Evolutionary conservation across 78 protist species (phyloP).

Genomic region (Bigelowiella natans): DNA sequence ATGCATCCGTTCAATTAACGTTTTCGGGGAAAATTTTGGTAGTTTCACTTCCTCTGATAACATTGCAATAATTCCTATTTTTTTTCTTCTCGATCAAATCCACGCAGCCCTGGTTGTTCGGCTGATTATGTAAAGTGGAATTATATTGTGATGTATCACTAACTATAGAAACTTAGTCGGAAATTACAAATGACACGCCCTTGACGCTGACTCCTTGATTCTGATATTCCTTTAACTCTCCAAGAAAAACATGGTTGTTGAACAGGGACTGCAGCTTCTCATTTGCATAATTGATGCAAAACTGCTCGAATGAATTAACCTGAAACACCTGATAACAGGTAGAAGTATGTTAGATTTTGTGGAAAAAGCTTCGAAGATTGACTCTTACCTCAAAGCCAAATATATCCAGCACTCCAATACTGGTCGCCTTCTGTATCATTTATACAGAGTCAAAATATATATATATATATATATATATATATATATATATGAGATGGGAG

Average conservation of each 20-base stretch:
- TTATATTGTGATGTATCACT: too few relatives aligned
- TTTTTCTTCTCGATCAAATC: neutral
- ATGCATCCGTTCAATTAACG: neutral
- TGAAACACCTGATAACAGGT: slow-evolving; percentile 58
- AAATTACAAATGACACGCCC: neutral
- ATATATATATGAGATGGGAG: neutral
- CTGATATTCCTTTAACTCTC: neutral
- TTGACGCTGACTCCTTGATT: neutral
- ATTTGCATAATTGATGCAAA: slow-evolving; percentile 89
- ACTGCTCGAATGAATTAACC: slow-evolving; percentile 80
- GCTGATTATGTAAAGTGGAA: too few relatives aligned
- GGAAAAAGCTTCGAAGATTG: neutral
- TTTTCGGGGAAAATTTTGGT: neutral
- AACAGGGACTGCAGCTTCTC: slow-evolving; percentile 75
- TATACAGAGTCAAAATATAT: neutral
- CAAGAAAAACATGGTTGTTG: neutral
- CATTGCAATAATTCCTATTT: neutral
- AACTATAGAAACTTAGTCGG: too few relatives aligned
- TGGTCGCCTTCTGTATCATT: neutral
- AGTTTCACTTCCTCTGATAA: neutral
- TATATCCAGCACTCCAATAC: neutral
- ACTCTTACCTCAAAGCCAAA: neutral
- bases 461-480: neutral
- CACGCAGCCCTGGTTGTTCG: neutral
- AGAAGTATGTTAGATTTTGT: neutral